phyloP scores from a whole-genome alignment of 2,329 filamentous ascomycete genomes.

The Hypoxylon sp. region DNA sequence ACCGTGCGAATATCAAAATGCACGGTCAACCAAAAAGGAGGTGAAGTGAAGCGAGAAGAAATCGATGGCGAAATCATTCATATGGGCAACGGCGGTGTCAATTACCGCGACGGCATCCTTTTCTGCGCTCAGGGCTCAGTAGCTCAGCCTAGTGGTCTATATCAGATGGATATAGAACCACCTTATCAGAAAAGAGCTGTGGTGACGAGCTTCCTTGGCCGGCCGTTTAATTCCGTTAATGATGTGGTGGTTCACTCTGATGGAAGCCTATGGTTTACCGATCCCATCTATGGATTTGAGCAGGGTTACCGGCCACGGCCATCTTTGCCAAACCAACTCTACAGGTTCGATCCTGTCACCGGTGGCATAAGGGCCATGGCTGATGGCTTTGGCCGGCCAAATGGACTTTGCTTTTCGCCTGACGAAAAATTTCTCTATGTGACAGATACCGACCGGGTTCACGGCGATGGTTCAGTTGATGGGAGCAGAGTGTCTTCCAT shows the following conservation, averaged over 20 bases:
- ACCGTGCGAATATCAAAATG: neutral
- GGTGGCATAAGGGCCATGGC: no score
- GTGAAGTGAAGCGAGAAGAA: neutral
- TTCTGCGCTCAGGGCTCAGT: neutral
- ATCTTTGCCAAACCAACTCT: neutral
- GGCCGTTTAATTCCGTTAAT: neutral
- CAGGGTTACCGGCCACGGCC: neutral
- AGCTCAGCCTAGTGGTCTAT: neutral
- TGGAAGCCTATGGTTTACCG: neutral
- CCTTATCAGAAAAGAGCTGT: neutral
- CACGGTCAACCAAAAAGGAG: no score
- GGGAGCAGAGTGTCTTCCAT: neutral
- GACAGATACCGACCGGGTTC: neutral
- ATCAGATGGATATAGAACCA: neutral
- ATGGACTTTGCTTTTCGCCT: neutral
- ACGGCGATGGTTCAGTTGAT: neutral
- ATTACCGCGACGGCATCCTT: neutral
- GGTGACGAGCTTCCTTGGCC: neutral
- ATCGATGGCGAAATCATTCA: neutral
- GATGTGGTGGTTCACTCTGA: neutral
- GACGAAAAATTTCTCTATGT: neutral
- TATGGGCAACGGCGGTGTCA: neutral
- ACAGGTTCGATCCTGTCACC: neutral
- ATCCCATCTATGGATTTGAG: neutral
- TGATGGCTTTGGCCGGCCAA: neutral